Evolutionary conservation across 257 asterid species (phyloP).

Genomic region (Jacaranda mimosifolia): DNA sequence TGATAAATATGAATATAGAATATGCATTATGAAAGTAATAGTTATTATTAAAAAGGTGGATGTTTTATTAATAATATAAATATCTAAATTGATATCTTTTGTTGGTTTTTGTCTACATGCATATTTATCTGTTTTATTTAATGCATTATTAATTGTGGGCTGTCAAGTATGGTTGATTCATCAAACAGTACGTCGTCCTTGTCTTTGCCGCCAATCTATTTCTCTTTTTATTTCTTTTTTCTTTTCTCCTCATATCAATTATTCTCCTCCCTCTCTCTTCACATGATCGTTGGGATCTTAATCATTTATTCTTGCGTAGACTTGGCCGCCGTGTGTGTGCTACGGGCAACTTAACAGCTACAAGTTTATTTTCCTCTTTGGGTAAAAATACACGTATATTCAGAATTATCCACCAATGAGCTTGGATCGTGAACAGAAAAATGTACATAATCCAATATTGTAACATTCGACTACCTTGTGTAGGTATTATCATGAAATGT

Average conservation of each 20-base stretch:
- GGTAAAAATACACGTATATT: neutral
- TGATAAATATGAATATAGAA: too few species aligned
- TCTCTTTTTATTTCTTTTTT: neutral
- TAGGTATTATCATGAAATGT: too few species aligned
- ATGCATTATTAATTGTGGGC: conserved; percentile 47
- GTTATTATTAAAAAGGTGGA: too few species aligned
- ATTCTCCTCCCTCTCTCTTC: conserved; percentile 30
- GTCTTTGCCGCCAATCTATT: conserved; percentile 29
- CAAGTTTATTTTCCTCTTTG: neutral
- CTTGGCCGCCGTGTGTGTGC: conserved; percentile 5
- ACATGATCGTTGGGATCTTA: conserved; percentile 40
- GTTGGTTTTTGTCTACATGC: conserved; percentile 40
- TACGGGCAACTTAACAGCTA: neutral
- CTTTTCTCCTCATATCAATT: neutral
- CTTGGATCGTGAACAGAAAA: neutral
- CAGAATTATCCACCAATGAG: neutral
- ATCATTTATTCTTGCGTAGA: conserved; percentile 20
- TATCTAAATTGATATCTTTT: conserved; percentile 30
- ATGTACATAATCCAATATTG: too few species aligned
- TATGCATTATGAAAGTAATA: too few species aligned
- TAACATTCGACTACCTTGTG: too few species aligned
- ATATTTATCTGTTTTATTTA: conserved; percentile 38
- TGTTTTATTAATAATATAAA: neutral
- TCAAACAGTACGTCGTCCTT: conserved; percentile 45
- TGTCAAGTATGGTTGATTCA: conserved; percentile 50